A percentile compares a stretch with the other conserved stretches of the same genome.
phyloP scores from a whole-genome alignment of 228 moss, liverwort and hornwort species.

The Sphagnum magellanicum region DNA sequence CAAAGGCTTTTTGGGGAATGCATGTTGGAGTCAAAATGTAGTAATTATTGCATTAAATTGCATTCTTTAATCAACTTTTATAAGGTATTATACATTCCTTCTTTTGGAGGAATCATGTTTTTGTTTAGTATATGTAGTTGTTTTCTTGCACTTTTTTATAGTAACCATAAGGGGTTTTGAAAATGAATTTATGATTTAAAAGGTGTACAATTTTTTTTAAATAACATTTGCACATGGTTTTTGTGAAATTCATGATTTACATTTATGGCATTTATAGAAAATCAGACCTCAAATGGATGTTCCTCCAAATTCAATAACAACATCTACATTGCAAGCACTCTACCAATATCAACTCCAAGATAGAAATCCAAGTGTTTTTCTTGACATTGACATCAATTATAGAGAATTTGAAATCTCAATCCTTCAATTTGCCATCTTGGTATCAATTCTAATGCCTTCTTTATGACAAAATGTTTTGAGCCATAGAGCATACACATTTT shows the following conservation, averaged over 20 bases:
- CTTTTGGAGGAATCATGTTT: too few species aligned
- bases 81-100: neutral
- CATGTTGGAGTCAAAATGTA: neutral
- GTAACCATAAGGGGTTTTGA: neutral
- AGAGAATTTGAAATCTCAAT: neutral
- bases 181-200: neutral
- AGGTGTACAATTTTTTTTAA: too few species aligned
- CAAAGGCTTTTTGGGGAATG: neutral
- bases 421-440: neutral
- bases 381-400: constrained; percentile 1
- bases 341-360: neutral
- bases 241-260: too few species aligned
- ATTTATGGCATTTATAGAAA: neutral
- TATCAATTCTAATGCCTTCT: neutral
- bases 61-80: neutral
- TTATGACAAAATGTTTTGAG: too few species aligned
- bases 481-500: too few species aligned
- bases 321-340: neutral
- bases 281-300: neutral
- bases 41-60: neutral
- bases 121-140: too few species aligned
- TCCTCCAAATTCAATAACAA: neutral
- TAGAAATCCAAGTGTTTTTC: neutral
- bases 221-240: too few species aligned
- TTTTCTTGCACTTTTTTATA: neutral